A percentile compares a stretch with the other conserved stretches of the same genome.
These are phyloP conservation scores for Poa pratensis DNA, from an alignment of 176 grass and related monocot genomes.

Conservation along the genomic window DNA sequence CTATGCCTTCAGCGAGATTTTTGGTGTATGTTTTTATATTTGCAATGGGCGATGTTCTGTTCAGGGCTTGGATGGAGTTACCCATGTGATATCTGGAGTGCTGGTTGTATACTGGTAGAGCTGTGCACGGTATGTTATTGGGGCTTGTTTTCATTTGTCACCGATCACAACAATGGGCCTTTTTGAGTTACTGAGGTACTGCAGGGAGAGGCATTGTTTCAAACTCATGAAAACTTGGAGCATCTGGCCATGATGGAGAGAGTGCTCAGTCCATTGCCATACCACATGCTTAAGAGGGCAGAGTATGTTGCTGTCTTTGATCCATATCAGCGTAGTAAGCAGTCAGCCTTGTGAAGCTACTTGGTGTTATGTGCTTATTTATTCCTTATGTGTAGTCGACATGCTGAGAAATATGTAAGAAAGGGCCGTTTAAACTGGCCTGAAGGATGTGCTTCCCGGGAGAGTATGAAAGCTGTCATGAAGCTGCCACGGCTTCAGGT, in stretches of 20 bases:
- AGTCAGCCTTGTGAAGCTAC: slow-evolving; percentile 30
- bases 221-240: slow-evolving; percentile 73
- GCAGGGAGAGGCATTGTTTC: slow-evolving; percentile 71
- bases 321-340: slow-evolving; percentile 11
- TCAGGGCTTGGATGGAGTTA: slow-evolving; percentile 96
- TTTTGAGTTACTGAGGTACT: slow-evolving; percentile 45
- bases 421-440: slow-evolving; percentile 90
- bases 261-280: slow-evolving; percentile 56
- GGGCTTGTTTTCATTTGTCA: slow-evolving; percentile 17
- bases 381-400: slow-evolving; percentile 58
- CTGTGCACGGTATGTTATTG: slow-evolving; percentile 87
- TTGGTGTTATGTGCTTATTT: slow-evolving; percentile 36
- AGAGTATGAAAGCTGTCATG: slow-evolving; percentile 85
- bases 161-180: not conserved
- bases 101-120: slow-evolving; percentile 92
- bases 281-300: slow-evolving; percentile 62
- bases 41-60: slow-evolving; percentile 9
- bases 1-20: slow-evolving; percentile 13
- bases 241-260: slow-evolving; percentile 81
- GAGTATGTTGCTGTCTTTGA: slow-evolving; percentile 52
- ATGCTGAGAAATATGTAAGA: slow-evolving; percentile 76
- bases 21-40: slow-evolving; percentile 32
- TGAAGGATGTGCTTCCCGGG: slow-evolving; percentile 72
- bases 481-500: slow-evolving; percentile 78
- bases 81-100: slow-evolving; percentile 96